These are phyloP conservation scores for Spathaspora boniae DNA, from an alignment of 805 yeast species.

Conservation along the genomic window DNA sequence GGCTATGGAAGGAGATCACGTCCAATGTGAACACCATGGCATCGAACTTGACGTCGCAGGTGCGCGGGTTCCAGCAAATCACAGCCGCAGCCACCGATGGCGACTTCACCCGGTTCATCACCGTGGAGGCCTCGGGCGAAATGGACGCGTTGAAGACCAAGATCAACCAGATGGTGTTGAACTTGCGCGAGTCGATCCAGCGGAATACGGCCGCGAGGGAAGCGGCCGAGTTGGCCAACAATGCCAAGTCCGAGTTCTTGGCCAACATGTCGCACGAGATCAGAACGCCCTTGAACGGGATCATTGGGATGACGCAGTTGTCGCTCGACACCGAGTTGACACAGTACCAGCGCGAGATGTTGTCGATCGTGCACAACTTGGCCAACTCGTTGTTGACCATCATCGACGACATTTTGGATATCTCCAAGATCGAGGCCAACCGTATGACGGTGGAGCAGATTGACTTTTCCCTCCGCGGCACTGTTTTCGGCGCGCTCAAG, in stretches of 20 bases:
- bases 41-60: conserved; percentile 87
- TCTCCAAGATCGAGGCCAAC: conserved; percentile 90
- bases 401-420: conserved; percentile 87
- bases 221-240: conserved; percentile 88
- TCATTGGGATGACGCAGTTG: conserved; percentile 87
- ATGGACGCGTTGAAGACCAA: conserved; percentile 70
- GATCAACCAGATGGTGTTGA: conserved; percentile 79
- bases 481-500: conserved; percentile 86
- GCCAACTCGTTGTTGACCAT: conserved; percentile 84
- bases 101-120: conserved; percentile 83
- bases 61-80: conserved; percentile 88
- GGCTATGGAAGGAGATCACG: conserved; percentile 87
- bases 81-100: conserved; percentile 95
- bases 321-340: conserved; percentile 85
- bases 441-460: conserved; percentile 91
- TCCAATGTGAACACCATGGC: conserved; percentile 94
- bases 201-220: conserved; percentile 91
- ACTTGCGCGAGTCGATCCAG: conserved; percentile 83
- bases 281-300: conserved; percentile 91
- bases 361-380: conserved; percentile 81
- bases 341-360: conserved; percentile 89
- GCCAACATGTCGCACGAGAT: conserved; percentile 75
- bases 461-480: conserved; percentile 80
- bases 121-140: conserved; percentile 90
- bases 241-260: conserved; percentile 85